Evolutionary conservation across 2,329 filamentous ascomycete species (phyloP), one percentile per base, ranked within the genome.

Genomic region (Tolypocladium paradoxum): DNA sequence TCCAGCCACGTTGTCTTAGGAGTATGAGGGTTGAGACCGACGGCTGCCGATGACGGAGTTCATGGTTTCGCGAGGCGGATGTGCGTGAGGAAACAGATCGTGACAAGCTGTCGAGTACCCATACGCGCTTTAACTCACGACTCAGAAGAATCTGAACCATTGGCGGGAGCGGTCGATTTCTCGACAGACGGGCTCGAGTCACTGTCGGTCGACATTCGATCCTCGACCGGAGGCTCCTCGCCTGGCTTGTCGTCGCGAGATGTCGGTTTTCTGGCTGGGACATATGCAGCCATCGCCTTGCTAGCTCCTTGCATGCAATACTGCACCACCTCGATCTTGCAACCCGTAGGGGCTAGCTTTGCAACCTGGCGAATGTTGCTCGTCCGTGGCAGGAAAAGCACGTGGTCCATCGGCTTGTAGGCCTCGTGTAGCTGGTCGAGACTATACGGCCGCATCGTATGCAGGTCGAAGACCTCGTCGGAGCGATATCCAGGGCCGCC

Each of bases 221-320:
- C 43, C 18, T 31, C 43, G 43, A 47, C 27, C 18, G 3, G 11
- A 11, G 43, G 18, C 4, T 31, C 18, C n/a, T 27, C 18, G 43
- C 18, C 18, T 6, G 27, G 43, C 16, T n/a, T 18, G 29, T 20
- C 43, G 18, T 47, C 27, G 43, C 27, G 4, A 33, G 11, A 6
- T 14, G 27, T 14, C 18, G 9, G 7, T 2, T 6, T 22, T 3
- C 16, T 60, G 5, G 62, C 68, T 4, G 79, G 79, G 24, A 84
- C 71, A 60, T 82, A 85, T 33, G 78, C 81, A n/a, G 83, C 81
- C 67, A 85, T 69, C 52, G 85, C 87, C 70, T 96, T 96, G 68
- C 91, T 96, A 7, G 88, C 88, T 14, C 90, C 90, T 61, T 87
- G 78, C 73, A 95, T 88, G 65, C 91, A 96, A 66, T 97, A 97